Percentiles rank a stretch among this genome's conserved stretches.
phyloP scores from a whole-genome alignment of 176 grass and related monocot species.

The Eragrostis curvula region DNA sequence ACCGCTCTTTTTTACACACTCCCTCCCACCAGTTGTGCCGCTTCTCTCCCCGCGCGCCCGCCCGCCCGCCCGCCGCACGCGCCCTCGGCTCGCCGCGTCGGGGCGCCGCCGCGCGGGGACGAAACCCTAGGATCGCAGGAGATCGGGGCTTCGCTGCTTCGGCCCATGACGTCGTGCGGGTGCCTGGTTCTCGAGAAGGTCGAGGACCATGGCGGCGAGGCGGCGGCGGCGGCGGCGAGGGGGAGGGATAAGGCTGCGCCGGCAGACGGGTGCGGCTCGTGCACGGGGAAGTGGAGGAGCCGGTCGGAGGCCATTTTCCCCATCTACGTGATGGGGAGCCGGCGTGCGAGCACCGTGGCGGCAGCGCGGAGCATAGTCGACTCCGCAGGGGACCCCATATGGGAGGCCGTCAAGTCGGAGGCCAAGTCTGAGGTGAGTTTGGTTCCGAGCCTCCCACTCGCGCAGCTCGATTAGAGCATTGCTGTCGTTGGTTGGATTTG shows the following conservation, averaged over 20 bases:
- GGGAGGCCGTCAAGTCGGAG: conserved; percentile 83
- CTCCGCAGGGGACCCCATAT: conserved; percentile 77
- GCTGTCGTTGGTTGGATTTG: not conserved
- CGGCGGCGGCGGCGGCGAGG: conserved; percentile 35
- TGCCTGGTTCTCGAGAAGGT: conserved; percentile 75
- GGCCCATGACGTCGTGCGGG: conserved; percentile 65
- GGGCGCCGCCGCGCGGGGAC: conserved; percentile 23
- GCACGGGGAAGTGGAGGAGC: conserved; percentile 47
- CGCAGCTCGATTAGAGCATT: not conserved
- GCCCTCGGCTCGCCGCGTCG: conserved; percentile 8
- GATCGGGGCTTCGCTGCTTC: not conserved
- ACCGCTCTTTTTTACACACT: conserved; percentile 62
- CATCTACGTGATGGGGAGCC: conserved; percentile 83
- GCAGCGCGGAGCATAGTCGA: conserved; percentile 57
- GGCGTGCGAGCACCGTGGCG: conserved; percentile 51
- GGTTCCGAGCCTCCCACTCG: not conserved
- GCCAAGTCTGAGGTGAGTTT: conserved; percentile 79
- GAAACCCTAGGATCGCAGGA: conserved; percentile 21
- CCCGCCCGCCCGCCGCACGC: not conserved
- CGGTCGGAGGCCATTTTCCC: conserved; percentile 84
- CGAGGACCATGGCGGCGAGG: conserved; percentile 52
- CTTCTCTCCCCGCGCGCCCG: not conserved
- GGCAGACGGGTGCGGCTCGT: conserved; percentile 28
- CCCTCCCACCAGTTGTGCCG: not conserved
- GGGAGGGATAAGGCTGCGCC: conserved; percentile 30